Evolutionary conservation across 2,329 filamentous ascomycete genomes (phyloP), one percentile per base, ranked within the genome.

Genomic region (Pyrenophora graminea): DNA sequence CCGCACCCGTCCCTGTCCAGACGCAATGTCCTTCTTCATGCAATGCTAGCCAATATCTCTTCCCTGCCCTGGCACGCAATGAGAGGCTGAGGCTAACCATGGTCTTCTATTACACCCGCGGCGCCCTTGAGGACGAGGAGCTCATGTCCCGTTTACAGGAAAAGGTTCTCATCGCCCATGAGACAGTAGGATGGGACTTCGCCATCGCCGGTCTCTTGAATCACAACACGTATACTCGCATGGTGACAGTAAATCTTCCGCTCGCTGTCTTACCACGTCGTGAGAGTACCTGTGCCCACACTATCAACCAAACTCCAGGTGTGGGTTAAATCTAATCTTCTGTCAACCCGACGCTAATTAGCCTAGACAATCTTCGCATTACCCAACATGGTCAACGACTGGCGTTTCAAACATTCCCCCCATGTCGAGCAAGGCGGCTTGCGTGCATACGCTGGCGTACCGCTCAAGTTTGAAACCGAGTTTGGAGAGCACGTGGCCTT

Each of bases 281-380:
- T 6, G 77, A 80, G 53, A 76, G 71, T 9, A 70, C 74, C 0
- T 80, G 77, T 58, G 70, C 77, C 0, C 77, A 80, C 32, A 79
- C 76, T 0, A 68, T 79, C 25, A 75, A 71, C 13, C 66, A 68
- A 49, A 57, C 59, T 6, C 57, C 61, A 47, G 67, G 64, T 15
- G 67, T 69, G 62, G 32, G 66, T 67, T n/a, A n/a, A 25, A 5
- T 9, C 15, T 10, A 3, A 34, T n/a, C 3, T 18, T 5, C 27
- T 56, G 3, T 53, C 60, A 6, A 15, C 6, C 13, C 12, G 12
- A 12, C 10, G 42, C 53, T 54, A 39, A 48, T 30, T 2, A 25
- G 2, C 9, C 17, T 40, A 70, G 68, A 70, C 61, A 2, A 70
- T 79, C 0, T 79, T 79, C 42, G 65, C 72, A 15, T 32, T 79